These are phyloP conservation scores for Cardiospermum halicacabum DNA, from an alignment of 345 rosid species.

Conservation along the genomic window DNA sequence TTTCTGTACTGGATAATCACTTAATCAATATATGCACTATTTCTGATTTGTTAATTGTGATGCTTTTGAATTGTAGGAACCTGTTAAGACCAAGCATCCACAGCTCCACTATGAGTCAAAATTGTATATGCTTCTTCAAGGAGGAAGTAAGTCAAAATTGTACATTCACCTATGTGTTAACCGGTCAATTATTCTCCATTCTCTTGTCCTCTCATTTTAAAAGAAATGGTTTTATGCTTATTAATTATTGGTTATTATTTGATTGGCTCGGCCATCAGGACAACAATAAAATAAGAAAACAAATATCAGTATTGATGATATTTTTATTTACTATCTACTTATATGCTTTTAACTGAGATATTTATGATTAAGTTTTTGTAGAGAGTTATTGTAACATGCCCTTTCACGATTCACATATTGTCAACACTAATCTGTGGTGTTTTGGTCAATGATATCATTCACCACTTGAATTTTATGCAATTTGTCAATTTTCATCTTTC, in stretches of 20 bases:
- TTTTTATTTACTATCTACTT: not conserved
- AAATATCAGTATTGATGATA: not conserved
- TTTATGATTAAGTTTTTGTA: not conserved
- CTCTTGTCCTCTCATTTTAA: not conserved
- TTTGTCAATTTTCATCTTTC: not conserved
- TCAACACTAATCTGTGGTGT: not conserved
- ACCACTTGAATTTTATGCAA: not conserved
- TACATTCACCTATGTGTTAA: not conserved
- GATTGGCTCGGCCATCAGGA: not conserved
- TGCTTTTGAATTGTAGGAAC: slow-evolving; percentile 44
- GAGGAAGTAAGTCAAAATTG: slow-evolving; percentile 69
- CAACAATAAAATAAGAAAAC: not conserved
- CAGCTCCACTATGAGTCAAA: slow-evolving; percentile 88
- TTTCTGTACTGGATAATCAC: not conserved
- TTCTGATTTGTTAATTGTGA: not conserved
- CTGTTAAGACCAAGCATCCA: slow-evolving; percentile 83
- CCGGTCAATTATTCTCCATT: not conserved
- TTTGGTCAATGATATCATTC: not conserved
- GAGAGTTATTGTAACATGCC: not conserved
- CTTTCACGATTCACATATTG: not conserved
- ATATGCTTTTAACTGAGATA: not conserved
- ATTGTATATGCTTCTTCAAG: slow-evolving; percentile 83
- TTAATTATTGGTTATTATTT: not conserved
- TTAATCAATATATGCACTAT: not conserved
- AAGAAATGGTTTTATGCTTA: not conserved